Evolutionary conservation across 2,329 filamentous ascomycete species (phyloP), one percentile per base, ranked within the genome.

Genomic region (Raffaelea albimanens): DNA sequence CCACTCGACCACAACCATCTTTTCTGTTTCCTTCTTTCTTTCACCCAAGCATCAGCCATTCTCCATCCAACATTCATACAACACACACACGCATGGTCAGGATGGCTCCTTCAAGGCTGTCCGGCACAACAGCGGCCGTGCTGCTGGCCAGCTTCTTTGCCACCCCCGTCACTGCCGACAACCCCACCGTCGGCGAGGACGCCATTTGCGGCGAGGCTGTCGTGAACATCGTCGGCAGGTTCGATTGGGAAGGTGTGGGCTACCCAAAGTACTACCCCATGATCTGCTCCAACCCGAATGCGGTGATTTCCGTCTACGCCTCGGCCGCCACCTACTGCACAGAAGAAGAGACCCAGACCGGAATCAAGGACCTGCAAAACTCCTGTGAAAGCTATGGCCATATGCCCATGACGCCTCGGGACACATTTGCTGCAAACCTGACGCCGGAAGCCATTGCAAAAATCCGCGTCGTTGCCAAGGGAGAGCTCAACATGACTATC

Each of bases 361-460:
- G 46, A 40, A 0, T 48, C 0, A n/a, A 23, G 1, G 18, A n/a
- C 1, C 13, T 50, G 4, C 2, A 9, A 2, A 3, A 16, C 0
- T 34, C 36, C 33, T 56, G 54, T 22, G 23, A 40, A 1, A 42
- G n/a, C n/a, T n/a, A 52, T 16, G 52, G 44, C 29, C 16, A 36
- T 1, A 23, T 45, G 3, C 10, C 21, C 3, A 2, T 54, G 14
- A 3, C 36, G 13, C 44, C 44, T 3, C 16, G 21, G 4, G 43
- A 43, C 4, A 19, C 40, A 0, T 44, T 50, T 10, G 43, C 50
- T 0, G 46, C 49, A 13, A 54, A 56, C 47, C 46, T 56, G 5
- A 56, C 54, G 13, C 3, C 40, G 3, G 48, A 50, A 18, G 52
- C 49, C 31, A 47, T 54, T 34, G 43, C 49, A 4, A 16, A 34